A percentile compares a stretch with the other conserved stretches of the same genome.
Evolutionary conservation across 257 asterid genomes (phyloP).

Genomic region (Solanum chmielewskii): DNA sequence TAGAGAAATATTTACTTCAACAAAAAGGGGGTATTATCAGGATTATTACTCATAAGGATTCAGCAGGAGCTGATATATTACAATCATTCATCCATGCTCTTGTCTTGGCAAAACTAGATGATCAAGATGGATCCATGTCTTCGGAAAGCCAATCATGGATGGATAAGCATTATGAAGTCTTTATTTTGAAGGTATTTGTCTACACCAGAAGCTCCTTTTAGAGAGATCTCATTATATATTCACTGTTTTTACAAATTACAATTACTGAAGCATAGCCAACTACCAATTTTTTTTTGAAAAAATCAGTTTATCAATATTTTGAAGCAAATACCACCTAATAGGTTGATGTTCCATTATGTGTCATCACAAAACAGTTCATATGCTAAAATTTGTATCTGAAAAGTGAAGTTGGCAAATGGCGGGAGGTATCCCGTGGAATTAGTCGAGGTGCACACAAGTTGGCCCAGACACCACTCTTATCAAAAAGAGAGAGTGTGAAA

Average conservation of each 20-base stretch:
- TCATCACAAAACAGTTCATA: neutral
- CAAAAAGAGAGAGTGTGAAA: neutral
- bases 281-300: neutral
- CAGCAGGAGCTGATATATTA: conserved; percentile 57
- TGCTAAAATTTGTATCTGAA: neutral
- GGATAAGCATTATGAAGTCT: conserved; percentile 45
- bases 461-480: neutral
- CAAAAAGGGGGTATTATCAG: conserved; percentile 30
- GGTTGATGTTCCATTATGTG: neutral
- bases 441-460: neutral
- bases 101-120: conserved; percentile 41
- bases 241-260: neutral
- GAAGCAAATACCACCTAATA: neutral
- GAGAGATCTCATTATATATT: neutral
- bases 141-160: conserved; percentile 74
- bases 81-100: conserved; percentile 75
- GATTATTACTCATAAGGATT: conserved; percentile 65
- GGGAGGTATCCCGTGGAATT: neutral
- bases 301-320: neutral
- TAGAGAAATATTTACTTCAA: conserved; percentile 58
- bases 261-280: neutral
- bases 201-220: neutral
- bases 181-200: conserved; percentile 44
- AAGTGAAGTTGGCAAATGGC: neutral
- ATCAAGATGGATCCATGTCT: conserved; percentile 28